A percentile compares a stretch with the other conserved stretches of the same genome.
phyloP scores from a whole-genome alignment of 1,284 basidiomycete species.

The Agaricales sp. region DNA sequence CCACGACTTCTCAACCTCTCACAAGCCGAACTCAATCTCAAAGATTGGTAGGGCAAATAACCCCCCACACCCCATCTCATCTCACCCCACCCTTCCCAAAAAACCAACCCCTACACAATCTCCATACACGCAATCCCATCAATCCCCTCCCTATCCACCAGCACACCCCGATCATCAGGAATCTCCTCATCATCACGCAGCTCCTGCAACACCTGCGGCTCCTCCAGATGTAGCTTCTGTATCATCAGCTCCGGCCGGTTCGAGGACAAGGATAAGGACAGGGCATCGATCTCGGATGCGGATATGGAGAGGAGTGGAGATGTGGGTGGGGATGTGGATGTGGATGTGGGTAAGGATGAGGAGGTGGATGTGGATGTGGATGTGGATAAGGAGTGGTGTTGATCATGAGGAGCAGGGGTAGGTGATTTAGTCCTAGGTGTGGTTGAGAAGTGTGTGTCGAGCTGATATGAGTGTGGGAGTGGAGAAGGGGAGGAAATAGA shows the following conservation, averaged over 20 bases:
- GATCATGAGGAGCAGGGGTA: not conserved
- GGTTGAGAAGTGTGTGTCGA: not conserved
- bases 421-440: not conserved
- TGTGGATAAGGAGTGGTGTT: not conserved
- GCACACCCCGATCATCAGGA: not conserved
- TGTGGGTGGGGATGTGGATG: not conserved
- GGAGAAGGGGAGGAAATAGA: not conserved
- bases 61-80: too few species aligned
- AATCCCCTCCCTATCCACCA: not conserved
- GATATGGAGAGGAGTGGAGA: too few species aligned
- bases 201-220: not conserved
- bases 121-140: not conserved
- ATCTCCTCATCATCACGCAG: not conserved
- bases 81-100: too few species aligned
- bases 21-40: too few species aligned
- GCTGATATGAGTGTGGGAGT: too few species aligned
- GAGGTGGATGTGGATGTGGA: not conserved
- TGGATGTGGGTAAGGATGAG: not conserved
- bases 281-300: not conserved
- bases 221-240: not conserved
- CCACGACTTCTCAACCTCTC: too few species aligned
- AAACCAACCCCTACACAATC: not conserved
- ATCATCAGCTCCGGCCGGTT: not conserved
- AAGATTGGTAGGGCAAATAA: too few species aligned
- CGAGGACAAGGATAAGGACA: not conserved